phyloP scores from a whole-genome alignment of 2,329 filamentous ascomycete species.

The Aspergillus intermedius region DNA sequence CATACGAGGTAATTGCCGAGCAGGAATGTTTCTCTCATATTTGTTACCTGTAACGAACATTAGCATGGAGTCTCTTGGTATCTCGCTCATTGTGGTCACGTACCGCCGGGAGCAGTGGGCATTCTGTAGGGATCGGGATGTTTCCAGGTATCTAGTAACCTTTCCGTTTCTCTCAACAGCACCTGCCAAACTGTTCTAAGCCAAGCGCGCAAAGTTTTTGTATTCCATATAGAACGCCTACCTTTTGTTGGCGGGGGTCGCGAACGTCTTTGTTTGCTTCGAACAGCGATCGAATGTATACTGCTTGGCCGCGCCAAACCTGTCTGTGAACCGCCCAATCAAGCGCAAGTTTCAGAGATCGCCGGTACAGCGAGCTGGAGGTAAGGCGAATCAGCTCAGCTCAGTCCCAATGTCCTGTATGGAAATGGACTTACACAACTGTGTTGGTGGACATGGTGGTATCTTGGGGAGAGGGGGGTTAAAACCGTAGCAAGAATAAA shows the following conservation, averaged over 20 bases:
- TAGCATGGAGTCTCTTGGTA: slow-evolving; percentile 5
- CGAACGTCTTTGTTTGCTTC: slow-evolving; percentile 83
- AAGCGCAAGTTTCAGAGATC: slow-evolving; percentile 83
- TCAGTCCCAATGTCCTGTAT: not conserved
- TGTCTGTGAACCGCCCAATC: slow-evolving; percentile 93
- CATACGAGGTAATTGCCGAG: slow-evolving; percentile 74
- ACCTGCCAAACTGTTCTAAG: slow-evolving; percentile 47
- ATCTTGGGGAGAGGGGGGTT: not conserved
- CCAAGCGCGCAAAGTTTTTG: not conserved
- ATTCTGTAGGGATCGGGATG: slow-evolving; percentile 89
- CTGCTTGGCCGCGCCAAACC: slow-evolving; percentile 88
- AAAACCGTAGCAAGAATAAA: not conserved
- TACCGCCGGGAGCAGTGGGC: slow-evolving; percentile 90
- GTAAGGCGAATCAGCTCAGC: slow-evolving; percentile 20
- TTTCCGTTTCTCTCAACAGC: slow-evolving; percentile 80
- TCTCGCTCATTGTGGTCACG: slow-evolving; percentile 19
- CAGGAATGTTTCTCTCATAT: slow-evolving; percentile 87
- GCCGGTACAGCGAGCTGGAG: slow-evolving; percentile 70
- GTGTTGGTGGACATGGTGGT: slow-evolving; percentile 31
- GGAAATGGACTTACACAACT: slow-evolving; percentile 29
- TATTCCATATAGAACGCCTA: slow-evolving; percentile 37
- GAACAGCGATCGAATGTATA: slow-evolving; percentile 92
- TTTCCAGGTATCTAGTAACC: slow-evolving; percentile 86
- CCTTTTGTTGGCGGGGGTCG: slow-evolving; percentile 79
- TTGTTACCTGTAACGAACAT: slow-evolving; percentile 64